phyloP scores from a whole-genome alignment of 176 grass and related monocot genomes.

The Rhynchospora breviuscula region DNA sequence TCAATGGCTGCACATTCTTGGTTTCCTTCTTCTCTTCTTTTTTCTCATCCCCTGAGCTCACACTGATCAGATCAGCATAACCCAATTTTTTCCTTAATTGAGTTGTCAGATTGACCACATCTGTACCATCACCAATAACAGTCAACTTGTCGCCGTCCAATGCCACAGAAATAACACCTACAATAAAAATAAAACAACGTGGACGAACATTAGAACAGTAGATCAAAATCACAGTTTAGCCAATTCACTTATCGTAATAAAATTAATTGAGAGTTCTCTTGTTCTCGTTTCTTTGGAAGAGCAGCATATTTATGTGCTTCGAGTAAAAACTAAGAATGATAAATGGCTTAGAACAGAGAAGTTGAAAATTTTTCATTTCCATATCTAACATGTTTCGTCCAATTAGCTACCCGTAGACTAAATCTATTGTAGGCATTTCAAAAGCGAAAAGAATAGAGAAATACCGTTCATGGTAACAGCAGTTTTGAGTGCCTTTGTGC shows the following conservation, averaged over 20 bases:
- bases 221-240: neutral
- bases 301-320: neutral
- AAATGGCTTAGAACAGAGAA: no score
- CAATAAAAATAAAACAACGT: neutral
- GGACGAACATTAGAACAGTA: neutral
- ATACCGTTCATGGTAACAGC: constrained; percentile 50
- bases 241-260: neutral
- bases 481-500: constrained; percentile 55
- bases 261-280: neutral
- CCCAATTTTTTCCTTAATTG: constrained; percentile 42
- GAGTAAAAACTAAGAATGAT: neutral
- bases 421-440: neutral
- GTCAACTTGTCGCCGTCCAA: constrained; percentile 48
- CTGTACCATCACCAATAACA: constrained; percentile 43
- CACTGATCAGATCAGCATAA: constrained; percentile 48
- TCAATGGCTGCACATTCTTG: neutral
- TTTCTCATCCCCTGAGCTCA: constrained; percentile 15
- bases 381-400: no score
- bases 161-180: constrained; percentile 54
- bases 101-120: constrained; percentile 38
- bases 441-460: neutral
- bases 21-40: neutral
- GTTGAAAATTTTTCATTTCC: no score
- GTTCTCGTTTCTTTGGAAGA: neutral
- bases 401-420: no score